Conservation (phyloP, 2,329 filamentous ascomycete species). For the Exserohilum turcica region DNA sequence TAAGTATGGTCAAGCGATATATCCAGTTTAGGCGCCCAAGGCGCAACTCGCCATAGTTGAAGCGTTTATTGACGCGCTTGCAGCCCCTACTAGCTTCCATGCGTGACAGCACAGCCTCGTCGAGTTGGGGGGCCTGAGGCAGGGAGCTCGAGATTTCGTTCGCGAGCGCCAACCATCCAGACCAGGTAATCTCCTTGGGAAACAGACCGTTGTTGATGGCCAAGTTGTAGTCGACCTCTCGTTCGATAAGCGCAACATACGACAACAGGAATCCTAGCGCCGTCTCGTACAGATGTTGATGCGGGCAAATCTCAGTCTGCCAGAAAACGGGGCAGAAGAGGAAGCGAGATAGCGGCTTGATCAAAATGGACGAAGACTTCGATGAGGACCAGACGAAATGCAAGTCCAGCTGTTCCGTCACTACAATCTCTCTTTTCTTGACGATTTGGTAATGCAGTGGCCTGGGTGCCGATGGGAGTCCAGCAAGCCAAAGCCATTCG, state of each 20-base stretch:
- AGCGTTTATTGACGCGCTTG: conserved; percentile 28
- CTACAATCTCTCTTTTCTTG: conserved; percentile 27
- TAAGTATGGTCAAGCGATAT: conserved; percentile 22
- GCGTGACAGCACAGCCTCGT: background rate
- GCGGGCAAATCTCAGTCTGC: conserved; percentile 21
- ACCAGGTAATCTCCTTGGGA: conserved; percentile 29
- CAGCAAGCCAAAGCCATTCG: conserved; percentile 27
- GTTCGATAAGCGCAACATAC: conserved; percentile 28
- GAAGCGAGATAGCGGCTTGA: conserved; percentile 31
- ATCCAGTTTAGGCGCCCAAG: conserved; percentile 35
- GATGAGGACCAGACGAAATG: conserved; percentile 28
- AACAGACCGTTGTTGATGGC: conserved; percentile 22
- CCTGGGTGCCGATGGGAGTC: conserved; percentile 23
- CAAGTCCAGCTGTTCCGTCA: conserved; percentile 29
- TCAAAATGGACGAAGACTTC: conserved; percentile 16
- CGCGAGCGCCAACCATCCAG: conserved; percentile 20
- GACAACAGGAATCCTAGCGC: conserved; percentile 29
- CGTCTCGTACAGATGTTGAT: conserved; percentile 18
- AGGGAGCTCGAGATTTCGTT: conserved; percentile 13
- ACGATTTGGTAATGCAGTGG: conserved; percentile 28
- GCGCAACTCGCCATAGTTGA: conserved; percentile 32
- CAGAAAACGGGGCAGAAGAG: conserved; percentile 27
- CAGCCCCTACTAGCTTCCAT: background rate
- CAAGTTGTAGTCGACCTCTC: conserved; percentile 27
- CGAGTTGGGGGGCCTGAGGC: background rate